Base-by-base conservation (phyloP, 768 basidiomycete genomes). In the Pisolithus albus region DNA sequence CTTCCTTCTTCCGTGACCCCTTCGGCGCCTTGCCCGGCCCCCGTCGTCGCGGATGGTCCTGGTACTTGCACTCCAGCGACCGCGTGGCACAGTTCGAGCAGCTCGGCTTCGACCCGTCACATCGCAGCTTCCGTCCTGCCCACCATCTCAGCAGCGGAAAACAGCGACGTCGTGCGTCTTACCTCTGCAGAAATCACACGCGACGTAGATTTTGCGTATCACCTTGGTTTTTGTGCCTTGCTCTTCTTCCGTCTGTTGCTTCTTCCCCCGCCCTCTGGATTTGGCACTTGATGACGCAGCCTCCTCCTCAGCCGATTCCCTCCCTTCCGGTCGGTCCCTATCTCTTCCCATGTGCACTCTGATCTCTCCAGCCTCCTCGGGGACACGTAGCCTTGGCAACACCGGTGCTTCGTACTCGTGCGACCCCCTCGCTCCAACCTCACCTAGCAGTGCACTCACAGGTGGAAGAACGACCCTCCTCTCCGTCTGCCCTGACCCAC, bases 161-260 rank as follows among this genome's bases (percentile, higher is more conserved):
- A 32, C 24, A 18, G 39, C 13, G 30, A 21, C 16, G 21, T 9
- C 21, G 13, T 15, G 9, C 47, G 23, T 61, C 76, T 71, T 57
- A 83, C 87, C 76, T 77, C 87, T 75, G 71, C 87, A 90, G 64
- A 88, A 88, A 67, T 85, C 73, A 70, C 87, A 90, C 52, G 87
- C 87, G 34, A 88, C 59, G 42, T 68, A 68, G 52, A 68, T 69
- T 56, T 67, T 67, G 36, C 60, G 60, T 5, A 18, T 46, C 2
- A 46, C 57, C 47, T 57, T 55, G 21, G 48, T 42, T 52, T 61
- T 59, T 64, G 51, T 66, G 45, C 61, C 66, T 38, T 60, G 58
- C 16, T 37, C 49, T 40, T 44, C 47, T 47, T 51, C 50, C 55
- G 58, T 40, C 28, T 55, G 51, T 15, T 47, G 55, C 49, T 52